Evolutionary conservation across 169 alveolate genomes (phyloP).

Genomic region (Plasmodium sp.): DNA sequence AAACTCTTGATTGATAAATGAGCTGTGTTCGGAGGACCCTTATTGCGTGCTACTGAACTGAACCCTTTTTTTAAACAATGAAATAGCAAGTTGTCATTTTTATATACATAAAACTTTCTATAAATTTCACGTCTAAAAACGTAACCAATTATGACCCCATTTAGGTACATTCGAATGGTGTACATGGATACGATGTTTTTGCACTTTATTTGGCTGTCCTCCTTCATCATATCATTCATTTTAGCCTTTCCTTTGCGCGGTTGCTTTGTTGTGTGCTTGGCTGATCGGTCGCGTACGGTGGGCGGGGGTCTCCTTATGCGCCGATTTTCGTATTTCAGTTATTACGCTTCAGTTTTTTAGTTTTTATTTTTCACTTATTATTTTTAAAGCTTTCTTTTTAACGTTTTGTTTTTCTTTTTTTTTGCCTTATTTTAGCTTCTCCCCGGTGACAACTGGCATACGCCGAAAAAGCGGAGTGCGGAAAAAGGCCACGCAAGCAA

Average conservation of each 20-base stretch:
- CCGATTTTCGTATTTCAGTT: background rate
- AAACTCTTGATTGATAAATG: background rate
- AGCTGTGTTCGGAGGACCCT: background rate
- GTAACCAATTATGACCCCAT: constrained; percentile 69
- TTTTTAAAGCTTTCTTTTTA: background rate
- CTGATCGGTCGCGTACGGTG: background rate
- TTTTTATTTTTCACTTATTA: background rate
- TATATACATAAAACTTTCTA: constrained; percentile 36
- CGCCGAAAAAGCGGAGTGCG: background rate
- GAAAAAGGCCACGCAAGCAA: background rate
- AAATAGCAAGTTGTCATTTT: constrained; percentile 42
- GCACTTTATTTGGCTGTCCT: constrained; percentile 36
- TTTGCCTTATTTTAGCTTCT: background rate
- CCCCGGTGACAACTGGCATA: background rate
- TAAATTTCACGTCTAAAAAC: constrained; percentile 52
- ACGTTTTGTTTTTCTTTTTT: background rate
- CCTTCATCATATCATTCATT: constrained; percentile 40
- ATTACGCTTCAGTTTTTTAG: background rate
- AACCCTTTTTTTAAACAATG: constrained; percentile 18
- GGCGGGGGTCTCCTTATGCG: background rate
- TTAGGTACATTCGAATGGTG: constrained; percentile 66
- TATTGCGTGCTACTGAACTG: background rate
- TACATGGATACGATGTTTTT: constrained; percentile 57
- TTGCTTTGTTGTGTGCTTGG: background rate
- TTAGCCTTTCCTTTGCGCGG: background rate